Evolutionary conservation across 2,329 filamentous ascomycete genomes (phyloP).

Genomic region (Aspergillus quadrilineatus): DNA sequence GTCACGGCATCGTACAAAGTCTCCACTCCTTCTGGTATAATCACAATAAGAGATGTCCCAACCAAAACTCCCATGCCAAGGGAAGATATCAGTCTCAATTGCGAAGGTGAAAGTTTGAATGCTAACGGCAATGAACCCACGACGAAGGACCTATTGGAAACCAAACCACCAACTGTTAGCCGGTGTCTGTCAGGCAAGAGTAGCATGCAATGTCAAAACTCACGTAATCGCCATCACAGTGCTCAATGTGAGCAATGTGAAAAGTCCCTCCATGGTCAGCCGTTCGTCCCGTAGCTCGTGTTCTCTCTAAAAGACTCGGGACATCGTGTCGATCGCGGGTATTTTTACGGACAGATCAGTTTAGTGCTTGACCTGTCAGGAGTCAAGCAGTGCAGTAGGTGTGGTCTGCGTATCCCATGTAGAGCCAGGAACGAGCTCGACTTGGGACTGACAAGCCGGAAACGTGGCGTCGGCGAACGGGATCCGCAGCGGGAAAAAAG

Average conservation of each 20-base stretch:
- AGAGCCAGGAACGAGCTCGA: background rate
- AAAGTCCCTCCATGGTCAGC: conserved; percentile 60
- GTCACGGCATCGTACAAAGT: conserved; percentile 67
- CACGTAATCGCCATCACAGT: conserved; percentile 65
- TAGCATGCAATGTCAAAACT: conserved; percentile 26
- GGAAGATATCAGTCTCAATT: conserved; percentile 84
- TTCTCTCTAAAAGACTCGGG: conserved; percentile 28
- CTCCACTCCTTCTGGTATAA: conserved; percentile 95
- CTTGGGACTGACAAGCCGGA: conserved; percentile 9
- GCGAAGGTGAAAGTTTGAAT: conserved; percentile 80
- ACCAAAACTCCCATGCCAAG: conserved; percentile 92
- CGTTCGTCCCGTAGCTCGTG: conserved; percentile 31
- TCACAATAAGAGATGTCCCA: conserved; percentile 91
- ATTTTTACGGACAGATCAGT: background rate
- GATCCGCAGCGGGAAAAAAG: conserved; percentile 19
- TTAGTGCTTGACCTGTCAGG: background rate
- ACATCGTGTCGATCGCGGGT: conserved; percentile 27
- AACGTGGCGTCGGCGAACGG: conserved; percentile 24
- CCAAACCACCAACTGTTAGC: conserved; percentile 16
- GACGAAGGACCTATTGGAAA: conserved; percentile 72
- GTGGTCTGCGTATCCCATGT: background rate
- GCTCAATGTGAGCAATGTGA: conserved; percentile 65
- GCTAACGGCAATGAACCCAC: conserved; percentile 88
- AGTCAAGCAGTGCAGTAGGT: background rate
- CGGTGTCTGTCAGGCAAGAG: background rate